Conservation (phyloP, 768 basidiomycete genomes). For the Tulasnella sp. region DNA sequence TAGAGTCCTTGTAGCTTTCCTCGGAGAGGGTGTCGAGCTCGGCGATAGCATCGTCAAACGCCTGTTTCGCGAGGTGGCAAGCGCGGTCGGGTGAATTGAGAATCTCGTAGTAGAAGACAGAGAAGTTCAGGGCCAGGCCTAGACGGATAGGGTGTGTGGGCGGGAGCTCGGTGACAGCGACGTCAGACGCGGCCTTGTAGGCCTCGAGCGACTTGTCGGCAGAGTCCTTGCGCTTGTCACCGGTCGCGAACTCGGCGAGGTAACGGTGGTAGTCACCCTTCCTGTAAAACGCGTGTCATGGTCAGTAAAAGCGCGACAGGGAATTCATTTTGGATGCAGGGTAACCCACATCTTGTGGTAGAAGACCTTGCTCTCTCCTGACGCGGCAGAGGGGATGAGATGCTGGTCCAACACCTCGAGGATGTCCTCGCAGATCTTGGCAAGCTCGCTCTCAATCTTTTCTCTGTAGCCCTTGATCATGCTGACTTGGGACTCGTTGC, state of each 20-base stretch:
- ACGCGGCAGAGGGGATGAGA: conserved; percentile 47
- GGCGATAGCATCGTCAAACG: conserved; percentile 80
- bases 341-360: conserved; percentile 71
- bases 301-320: neutral
- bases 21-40: conserved; percentile 48
- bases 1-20: conserved; percentile 57
- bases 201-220: conserved; percentile 70
- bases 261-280: conserved; percentile 88
- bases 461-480: conserved; percentile 39
- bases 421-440: conserved; percentile 42
- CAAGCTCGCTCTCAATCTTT: conserved; percentile 39
- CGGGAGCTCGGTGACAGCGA: conserved; percentile 60
- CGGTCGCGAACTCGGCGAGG: conserved; percentile 73
- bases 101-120: conserved; percentile 90
- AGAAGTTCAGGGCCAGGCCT: conserved; percentile 82
- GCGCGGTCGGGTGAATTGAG: conserved; percentile 75
- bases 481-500: conserved; percentile 35
- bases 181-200: conserved; percentile 78
- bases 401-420: conserved; percentile 28
- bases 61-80: conserved; percentile 81
- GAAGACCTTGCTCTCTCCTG: conserved; percentile 78
- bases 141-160: conserved; percentile 77
- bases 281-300: conserved; percentile 31
- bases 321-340: neutral
- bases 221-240: conserved; percentile 53